phyloP scores from a whole-genome alignment of 306 rosid genomes.

The Lagenaria siceraria region DNA sequence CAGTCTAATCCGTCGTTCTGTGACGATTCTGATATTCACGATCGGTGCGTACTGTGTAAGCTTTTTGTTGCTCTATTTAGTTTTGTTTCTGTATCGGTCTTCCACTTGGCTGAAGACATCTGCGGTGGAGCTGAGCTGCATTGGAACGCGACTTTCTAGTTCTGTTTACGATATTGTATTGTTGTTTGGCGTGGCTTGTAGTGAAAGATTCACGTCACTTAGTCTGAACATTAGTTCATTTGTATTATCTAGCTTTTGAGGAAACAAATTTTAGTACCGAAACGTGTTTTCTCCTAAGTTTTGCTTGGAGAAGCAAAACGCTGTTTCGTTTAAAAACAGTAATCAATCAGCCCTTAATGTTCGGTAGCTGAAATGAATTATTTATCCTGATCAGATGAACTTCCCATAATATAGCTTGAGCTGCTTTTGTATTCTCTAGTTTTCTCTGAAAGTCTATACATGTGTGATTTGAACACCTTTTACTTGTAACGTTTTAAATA shows the following conservation, averaged over 20 bases:
- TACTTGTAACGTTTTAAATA: neutral
- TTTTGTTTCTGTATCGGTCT: neutral
- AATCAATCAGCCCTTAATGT: neutral
- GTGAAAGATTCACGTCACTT: neutral
- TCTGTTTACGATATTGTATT: neutral
- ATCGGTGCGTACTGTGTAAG: slow-evolving; percentile 31
- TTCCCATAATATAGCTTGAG: neutral
- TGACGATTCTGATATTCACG: slow-evolving; percentile 19
- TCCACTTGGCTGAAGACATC: neutral
- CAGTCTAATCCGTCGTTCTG: slow-evolving; percentile 36
- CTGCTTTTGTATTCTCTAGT: neutral
- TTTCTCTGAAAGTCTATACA: neutral
- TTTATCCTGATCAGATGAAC: neutral
- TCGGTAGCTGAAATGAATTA: neutral
- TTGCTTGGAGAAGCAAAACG: neutral
- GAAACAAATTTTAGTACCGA: neutral
- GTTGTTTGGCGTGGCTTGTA: neutral
- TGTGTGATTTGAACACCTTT: neutral
- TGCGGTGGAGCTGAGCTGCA: neutral
- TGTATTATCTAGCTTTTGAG: neutral
- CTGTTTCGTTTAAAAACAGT: neutral
- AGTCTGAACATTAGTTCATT: too few species aligned
- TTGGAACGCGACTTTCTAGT: neutral
- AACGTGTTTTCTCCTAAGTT: neutral
- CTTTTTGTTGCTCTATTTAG: neutral